phyloP scores from a whole-genome alignment of 129 eudicot species.

The Arctium lappa region DNA sequence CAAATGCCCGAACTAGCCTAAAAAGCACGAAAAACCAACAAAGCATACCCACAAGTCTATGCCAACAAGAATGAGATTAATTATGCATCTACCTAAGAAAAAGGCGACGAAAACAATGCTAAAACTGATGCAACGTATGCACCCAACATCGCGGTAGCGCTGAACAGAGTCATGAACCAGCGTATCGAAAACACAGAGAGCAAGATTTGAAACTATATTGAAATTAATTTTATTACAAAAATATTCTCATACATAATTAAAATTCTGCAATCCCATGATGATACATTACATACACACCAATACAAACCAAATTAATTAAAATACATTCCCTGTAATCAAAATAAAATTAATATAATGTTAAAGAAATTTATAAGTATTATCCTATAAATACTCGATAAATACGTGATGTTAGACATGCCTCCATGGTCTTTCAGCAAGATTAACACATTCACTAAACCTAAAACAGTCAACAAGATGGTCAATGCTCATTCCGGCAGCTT shows the following conservation, averaged over 20 bases:
- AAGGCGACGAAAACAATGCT: background rate
- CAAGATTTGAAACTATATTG: background rate
- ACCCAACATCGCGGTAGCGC: background rate
- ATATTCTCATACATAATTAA: slow-evolving; percentile 14
- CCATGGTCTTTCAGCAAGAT: slow-evolving; percentile 97
- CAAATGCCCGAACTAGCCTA: background rate
- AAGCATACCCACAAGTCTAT: too few species aligned
- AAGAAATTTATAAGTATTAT: background rate
- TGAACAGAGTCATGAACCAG: background rate
- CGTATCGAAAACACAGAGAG: background rate
- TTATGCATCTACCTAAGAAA: background rate
- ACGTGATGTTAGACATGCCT: slow-evolving; percentile 66
- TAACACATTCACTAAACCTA: slow-evolving; percentile 81
- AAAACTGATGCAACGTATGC: background rate
- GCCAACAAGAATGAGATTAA: too few species aligned
- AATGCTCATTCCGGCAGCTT: slow-evolving; percentile 91
- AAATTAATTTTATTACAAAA: background rate
- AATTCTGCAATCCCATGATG: slow-evolving; percentile 10
- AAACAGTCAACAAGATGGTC: slow-evolving; percentile 97
- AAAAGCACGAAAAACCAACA: background rate
- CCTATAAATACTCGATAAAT: slow-evolving; percentile 11
- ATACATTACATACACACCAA: slow-evolving; percentile 29
- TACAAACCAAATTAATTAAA: slow-evolving; percentile 16
- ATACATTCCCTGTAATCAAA: slow-evolving; percentile 16
- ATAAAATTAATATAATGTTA: slow-evolving; percentile 31